Evolutionary conservation across 306 rosid species (phyloP), one percentile per base, ranked within the genome.

Genomic region (Acmispon strigosus): DNA sequence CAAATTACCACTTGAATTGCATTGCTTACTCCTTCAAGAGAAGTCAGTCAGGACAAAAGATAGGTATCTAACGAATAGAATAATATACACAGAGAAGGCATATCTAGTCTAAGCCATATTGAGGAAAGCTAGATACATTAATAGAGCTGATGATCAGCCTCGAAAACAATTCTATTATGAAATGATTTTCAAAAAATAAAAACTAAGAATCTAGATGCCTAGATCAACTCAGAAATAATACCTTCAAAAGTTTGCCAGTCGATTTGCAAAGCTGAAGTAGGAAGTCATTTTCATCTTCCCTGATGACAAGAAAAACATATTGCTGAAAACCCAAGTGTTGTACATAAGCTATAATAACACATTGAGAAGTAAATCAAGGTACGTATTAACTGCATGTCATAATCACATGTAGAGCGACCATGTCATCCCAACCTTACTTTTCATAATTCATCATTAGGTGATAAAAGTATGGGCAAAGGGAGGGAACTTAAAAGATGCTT

Each of bases 271-370:
- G 90, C 86, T 87, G 94, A 83, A 87, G 79, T 51, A 94, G 79
- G 74, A 94, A 94, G 80, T 94, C 98, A 62, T 86, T 80, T 1
- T 90, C 97, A 78, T 90, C 97, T 29, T 24, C 84, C 97, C 97
- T 90, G 82, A 56, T 19, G 78, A 72, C 34, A 60, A 78, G 20
- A 50, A 53, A 45, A 5, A 74, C 15, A 62, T n/a, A 72, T 41
- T 19, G 27, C 63, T 47, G 44, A 71, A 54, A 39, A 43, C 47
- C 63, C 7, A 18, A 22, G 51, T 49, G 2, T 53, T 51, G 29
- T 8, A 53, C 6, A 39, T 41, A 59, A 34, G 20, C 50, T 11
- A 51, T 36, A 42, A 56, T 11, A 8, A 37, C 56, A 65, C 5
- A 49, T 4, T 29, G 22, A 69, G 12, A 16, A 55, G 34, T 15